Evolutionary conservation across 441 rosid species (phyloP).

Genomic region (Gossypium schwendimanii): DNA sequence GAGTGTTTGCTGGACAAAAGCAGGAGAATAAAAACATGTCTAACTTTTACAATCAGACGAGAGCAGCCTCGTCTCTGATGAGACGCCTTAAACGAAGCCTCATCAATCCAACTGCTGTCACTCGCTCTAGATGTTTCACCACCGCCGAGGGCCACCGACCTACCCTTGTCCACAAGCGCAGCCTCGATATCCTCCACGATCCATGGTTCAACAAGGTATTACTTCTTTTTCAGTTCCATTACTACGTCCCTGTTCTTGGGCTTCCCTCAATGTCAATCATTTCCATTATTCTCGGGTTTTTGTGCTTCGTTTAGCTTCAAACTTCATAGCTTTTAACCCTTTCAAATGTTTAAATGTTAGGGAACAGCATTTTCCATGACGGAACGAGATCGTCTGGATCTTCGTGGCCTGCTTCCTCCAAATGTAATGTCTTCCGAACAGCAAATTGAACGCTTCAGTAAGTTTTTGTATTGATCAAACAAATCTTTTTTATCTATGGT

Average conservation of each 20-base stretch:
- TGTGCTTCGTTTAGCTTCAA: neutral
- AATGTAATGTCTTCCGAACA: conserved; percentile 78
- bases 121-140: conserved; percentile 53
- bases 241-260: neutral
- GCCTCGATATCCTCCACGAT: conserved; percentile 93
- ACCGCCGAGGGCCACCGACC: conserved; percentile 92
- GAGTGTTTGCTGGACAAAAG: neutral
- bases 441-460: conserved; percentile 93
- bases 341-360: conserved; percentile 23
- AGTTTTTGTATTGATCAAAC: conserved; percentile 14
- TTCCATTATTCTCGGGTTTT: neutral
- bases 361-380: conserved; percentile 96
- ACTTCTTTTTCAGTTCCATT: neutral
- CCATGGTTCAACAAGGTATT: conserved; percentile 97
- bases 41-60: conserved; percentile 38
- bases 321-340: neutral
- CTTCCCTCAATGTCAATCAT: neutral
- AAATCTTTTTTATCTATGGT: neutral
- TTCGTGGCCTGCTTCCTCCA: conserved; percentile 95
- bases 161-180: conserved; percentile 86
- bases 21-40: conserved; percentile 25
- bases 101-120: conserved; percentile 12
- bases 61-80: conserved; percentile 51
- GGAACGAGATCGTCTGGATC: conserved; percentile 91
- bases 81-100: conserved; percentile 37